phyloP scores from a whole-genome alignment of 768 basidiomycete genomes.

The Clitopilus hobsonii region DNA sequence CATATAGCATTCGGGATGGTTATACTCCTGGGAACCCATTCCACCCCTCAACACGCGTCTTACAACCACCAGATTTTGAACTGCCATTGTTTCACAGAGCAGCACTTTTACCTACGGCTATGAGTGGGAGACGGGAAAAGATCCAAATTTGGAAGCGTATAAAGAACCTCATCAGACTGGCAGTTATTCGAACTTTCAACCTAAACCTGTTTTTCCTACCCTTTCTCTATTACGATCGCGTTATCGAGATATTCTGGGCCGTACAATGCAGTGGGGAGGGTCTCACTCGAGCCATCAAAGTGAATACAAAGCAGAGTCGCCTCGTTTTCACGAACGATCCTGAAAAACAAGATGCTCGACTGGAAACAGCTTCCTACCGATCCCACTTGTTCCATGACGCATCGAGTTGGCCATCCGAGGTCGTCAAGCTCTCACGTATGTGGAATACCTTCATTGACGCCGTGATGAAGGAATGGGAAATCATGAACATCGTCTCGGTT shows the following conservation, averaged over 20 bases:
- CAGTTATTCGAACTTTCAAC: not conserved
- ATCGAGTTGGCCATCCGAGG: not conserved
- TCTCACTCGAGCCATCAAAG: not conserved
- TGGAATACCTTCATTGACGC: constrained; percentile 27
- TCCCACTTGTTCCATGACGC: not conserved
- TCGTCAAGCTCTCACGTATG: constrained; percentile 10
- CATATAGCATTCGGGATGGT: not conserved
- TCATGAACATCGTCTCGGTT: constrained; percentile 28
- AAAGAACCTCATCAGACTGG: not conserved
- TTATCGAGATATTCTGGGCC: not conserved
- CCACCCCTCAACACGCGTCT: too few relatives aligned
- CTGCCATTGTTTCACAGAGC: too few relatives aligned
- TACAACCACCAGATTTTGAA: too few relatives aligned
- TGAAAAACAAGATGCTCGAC: not conserved
- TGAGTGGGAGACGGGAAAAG: not conserved
- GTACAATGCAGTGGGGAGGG: not conserved
- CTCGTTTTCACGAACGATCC: not conserved
- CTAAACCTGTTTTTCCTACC: not conserved
- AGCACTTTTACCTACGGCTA: too few relatives aligned
- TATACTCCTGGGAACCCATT: not conserved
- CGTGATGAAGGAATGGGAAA: constrained; percentile 29
- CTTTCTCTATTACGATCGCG: not conserved
- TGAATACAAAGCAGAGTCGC: not conserved
- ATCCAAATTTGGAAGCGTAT: too few relatives aligned
- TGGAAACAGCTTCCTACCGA: too few relatives aligned